phyloP scores from a whole-genome alignment of 768 basidiomycete genomes.

The Suillus cothurnatus region DNA sequence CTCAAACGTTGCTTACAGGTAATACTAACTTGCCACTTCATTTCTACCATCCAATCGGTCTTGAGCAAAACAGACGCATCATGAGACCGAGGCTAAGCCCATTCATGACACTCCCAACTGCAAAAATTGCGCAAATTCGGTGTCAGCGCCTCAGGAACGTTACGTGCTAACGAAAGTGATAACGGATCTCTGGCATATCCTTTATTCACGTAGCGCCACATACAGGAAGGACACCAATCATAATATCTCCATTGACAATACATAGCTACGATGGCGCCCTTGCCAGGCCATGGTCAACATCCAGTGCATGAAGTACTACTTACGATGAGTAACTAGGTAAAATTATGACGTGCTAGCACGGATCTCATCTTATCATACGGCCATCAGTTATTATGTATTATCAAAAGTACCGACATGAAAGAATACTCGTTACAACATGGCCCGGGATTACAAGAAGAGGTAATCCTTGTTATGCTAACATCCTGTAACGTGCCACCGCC shows the following conservation, averaged over 20 bases:
- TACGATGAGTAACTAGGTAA: neutral
- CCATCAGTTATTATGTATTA: too few species aligned
- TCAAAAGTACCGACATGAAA: too few species aligned
- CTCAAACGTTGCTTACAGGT: neutral
- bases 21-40: neutral
- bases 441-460: neutral
- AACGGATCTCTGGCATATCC: neutral
- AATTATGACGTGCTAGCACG: neutral
- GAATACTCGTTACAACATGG: neutral
- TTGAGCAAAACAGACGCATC: neutral
- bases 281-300: neutral
- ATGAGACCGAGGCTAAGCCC: neutral
- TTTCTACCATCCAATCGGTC: neutral
- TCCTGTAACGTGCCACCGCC: neutral
- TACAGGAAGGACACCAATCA: neutral
- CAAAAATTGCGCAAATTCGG: neutral
- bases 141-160: neutral
- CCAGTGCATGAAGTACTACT: too few species aligned
- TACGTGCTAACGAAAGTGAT: neutral
- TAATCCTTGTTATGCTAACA: neutral
- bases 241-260: neutral
- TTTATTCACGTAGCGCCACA: conserved; percentile 1
- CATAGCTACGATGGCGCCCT: neutral
- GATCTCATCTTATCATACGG: neutral
- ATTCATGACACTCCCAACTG: neutral